Conservation (phyloP, 164 flowering plant species). For the Vitis riparia region DNA sequence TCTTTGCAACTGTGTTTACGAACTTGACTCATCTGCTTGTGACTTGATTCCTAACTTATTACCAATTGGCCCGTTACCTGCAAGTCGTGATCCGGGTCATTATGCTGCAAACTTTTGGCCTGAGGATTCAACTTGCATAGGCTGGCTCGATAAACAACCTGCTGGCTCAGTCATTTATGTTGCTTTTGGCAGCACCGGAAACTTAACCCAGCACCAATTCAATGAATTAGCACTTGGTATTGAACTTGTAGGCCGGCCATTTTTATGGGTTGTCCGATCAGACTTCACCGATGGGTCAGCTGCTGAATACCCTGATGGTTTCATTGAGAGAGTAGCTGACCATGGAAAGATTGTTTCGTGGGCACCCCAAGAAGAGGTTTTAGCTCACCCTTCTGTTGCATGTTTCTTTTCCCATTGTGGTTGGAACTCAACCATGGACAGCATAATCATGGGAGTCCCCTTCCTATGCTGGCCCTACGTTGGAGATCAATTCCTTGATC, state of each 20-base stretch:
- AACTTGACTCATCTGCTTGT: too few species aligned
- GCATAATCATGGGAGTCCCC: conserved; percentile 18
- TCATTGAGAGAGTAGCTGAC: conserved; percentile 3
- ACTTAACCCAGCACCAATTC: too few species aligned
- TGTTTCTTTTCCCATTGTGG: conserved; percentile 3
- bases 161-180: too few species aligned
- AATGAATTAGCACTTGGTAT: too few species aligned
- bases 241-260: not conserved
- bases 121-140: too few species aligned
- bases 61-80: too few species aligned
- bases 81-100: too few species aligned
- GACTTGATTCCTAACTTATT: too few species aligned
- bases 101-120: too few species aligned
- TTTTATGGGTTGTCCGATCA: conserved; percentile 10
- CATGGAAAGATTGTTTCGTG: conserved; percentile 6
- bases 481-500: conserved; percentile 19
- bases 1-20: too few species aligned
- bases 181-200: too few species aligned
- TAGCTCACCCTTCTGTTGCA: conserved; percentile 9
- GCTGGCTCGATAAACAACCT: too few species aligned
- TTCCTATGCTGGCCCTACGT: conserved; percentile 29
- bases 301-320: not conserved
- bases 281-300: not conserved
- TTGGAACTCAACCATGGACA: not conserved
- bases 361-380: conserved; percentile 10